phyloP scores from a whole-genome alignment of 805 yeast genomes.

The Yarrowia deformans region DNA sequence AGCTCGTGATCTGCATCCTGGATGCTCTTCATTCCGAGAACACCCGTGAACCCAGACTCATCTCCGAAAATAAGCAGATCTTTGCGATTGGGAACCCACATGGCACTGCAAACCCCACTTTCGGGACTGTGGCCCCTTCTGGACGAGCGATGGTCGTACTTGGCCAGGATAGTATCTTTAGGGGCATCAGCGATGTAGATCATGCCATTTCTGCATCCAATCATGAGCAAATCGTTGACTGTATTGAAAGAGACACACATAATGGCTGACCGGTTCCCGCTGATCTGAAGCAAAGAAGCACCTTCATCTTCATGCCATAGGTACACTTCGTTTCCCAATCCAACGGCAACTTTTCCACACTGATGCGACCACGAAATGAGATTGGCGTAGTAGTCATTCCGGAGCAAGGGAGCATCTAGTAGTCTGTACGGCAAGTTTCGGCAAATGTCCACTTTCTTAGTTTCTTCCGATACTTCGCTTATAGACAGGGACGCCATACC shows the following conservation, averaged over 20 bases:
- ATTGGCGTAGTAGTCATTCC: constrained; percentile 78
- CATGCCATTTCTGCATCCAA: constrained; percentile 38
- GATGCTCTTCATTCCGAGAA: constrained; percentile 1
- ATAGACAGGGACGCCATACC: not conserved
- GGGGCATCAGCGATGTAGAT: constrained; percentile 46
- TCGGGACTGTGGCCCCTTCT: constrained; percentile 51
- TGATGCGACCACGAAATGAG: constrained; percentile 70
- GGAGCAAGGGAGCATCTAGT: constrained; percentile 68
- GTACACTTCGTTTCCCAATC: constrained; percentile 62
- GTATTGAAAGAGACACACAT: constrained; percentile 41
- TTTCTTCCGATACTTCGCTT: not conserved
- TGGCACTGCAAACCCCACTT: constrained; percentile 55
- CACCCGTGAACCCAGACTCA: constrained; percentile 49
- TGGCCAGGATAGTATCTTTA: constrained; percentile 48
- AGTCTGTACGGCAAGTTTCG: constrained; percentile 54
- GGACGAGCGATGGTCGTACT: constrained; percentile 42
- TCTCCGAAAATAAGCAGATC: constrained; percentile 66
- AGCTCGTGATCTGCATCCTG: not conserved
- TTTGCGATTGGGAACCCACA: constrained; percentile 61
- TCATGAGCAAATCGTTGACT: constrained; percentile 17
- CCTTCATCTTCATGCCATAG: constrained; percentile 65
- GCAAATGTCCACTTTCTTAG: constrained; percentile 6
- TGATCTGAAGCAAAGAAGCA: constrained; percentile 53
- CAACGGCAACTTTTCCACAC: constrained; percentile 63
- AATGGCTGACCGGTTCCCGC: constrained; percentile 11